Evolutionary conservation across 148 eudicot species (phyloP), one percentile per base, ranked within the genome.

Genomic region (Rheum nobile): DNA sequence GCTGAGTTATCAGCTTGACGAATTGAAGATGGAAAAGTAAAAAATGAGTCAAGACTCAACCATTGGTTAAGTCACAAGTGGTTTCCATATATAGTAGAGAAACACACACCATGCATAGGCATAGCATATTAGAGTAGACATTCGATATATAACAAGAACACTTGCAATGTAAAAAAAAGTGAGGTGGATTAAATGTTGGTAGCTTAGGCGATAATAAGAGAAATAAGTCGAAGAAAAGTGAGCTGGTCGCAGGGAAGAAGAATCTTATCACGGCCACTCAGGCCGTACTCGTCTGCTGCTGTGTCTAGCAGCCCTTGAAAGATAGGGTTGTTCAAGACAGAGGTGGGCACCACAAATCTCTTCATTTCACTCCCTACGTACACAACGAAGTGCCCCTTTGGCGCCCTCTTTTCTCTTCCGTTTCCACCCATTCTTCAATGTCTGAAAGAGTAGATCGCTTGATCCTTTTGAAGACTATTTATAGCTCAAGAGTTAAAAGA

Each of bases 321-420:
- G 28, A 75, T 37, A 4, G 87, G 76, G 71, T 74, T 85, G 63
- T 80, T 84, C 86, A 89, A 83, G 55, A 57, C 81, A 19, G 59
- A 77, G 1, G 77, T 82, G 4, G 94, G 94, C 67, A 85, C 57
- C 7, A 89, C 84, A 75, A 68, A 85, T 71, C 91, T 81, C 70
- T 67, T 83, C 91, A 81, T 78, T 44, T 82, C 82, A 59, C 55
- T 57, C 0, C 89, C 93, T 63, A 89, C 93, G 38, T 89, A 89
- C 76, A 89, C 93, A 83, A 89, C 93, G 74, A 89, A 89, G 65
- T 89, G 89, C 11, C 93, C 93, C 71, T 80, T 87, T 67, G 89
- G 85, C 39, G 89, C 85, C 76, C 80, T 61, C 68, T 61, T 79
- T 67, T 46, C 70, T 61, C 65, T 69, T 7, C 77, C 63, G 74